phyloP scores from a whole-genome alignment of 2,329 filamentous ascomycete genomes.

The Ceratocystis cubensis region DNA sequence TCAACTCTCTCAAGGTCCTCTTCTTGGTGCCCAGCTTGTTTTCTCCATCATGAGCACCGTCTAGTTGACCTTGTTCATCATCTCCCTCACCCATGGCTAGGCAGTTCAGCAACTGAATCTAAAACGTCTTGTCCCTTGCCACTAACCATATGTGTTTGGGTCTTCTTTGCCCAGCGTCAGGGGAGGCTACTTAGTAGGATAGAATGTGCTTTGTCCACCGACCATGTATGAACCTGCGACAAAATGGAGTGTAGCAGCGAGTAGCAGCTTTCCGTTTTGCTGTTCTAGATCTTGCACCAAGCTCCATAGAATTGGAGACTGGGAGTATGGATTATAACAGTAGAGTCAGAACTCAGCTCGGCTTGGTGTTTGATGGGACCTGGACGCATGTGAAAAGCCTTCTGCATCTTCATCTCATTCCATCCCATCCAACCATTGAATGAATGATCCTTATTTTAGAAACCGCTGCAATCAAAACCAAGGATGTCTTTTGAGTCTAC shows the following conservation, averaged over 20 bases:
- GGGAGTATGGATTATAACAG: too few relatives aligned
- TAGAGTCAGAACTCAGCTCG: background rate
- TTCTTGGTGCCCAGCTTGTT: background rate
- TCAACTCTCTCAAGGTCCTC: background rate
- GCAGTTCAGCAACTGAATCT: background rate
- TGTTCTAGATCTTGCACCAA: too few relatives aligned
- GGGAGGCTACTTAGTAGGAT: background rate
- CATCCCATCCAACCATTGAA: background rate
- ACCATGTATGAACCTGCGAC: background rate
- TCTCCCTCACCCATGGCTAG: background rate
- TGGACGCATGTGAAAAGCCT: background rate
- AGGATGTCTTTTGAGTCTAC: background rate
- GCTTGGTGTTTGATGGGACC: background rate
- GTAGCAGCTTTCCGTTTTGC: too few relatives aligned
- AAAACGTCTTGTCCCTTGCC: constrained; percentile 1
- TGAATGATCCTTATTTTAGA: background rate
- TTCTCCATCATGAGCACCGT: background rate
- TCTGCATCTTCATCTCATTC: background rate
- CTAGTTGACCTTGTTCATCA: background rate
- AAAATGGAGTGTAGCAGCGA: background rate
- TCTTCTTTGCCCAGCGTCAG: background rate
- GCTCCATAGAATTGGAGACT: too few relatives aligned
- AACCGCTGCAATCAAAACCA: background rate
- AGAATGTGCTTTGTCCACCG: background rate
- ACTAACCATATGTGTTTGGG: background rate